phyloP scores from a whole-genome alignment of 768 basidiomycete genomes.

The Obba rivulosa region DNA sequence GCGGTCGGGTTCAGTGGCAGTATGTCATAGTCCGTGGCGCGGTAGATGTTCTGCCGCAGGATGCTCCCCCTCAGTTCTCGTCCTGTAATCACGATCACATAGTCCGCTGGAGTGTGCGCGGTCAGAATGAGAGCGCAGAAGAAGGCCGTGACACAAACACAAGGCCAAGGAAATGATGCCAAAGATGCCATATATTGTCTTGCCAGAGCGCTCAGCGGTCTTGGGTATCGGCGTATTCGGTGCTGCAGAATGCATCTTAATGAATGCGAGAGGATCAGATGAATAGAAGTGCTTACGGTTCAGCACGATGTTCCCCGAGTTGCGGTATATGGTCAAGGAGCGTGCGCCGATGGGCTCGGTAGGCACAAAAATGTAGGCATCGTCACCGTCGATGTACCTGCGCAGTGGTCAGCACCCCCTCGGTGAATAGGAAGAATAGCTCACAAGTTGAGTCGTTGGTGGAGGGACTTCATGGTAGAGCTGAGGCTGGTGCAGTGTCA shows the following conservation, averaged over 20 bases:
- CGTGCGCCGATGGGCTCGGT: constrained; percentile 54
- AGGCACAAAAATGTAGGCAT: constrained; percentile 77
- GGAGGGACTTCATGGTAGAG: constrained; percentile 55
- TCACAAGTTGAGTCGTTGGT: constrained; percentile 71
- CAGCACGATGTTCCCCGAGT: constrained; percentile 70
- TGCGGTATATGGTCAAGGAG: constrained; percentile 65
- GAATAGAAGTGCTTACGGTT: constrained; percentile 43
- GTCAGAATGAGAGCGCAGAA: background rate
- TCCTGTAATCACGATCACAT: constrained; percentile 83
- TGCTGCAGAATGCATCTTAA: constrained; percentile 28
- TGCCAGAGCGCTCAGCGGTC: constrained; percentile 53
- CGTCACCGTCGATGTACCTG: constrained; percentile 66
- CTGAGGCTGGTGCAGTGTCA: constrained; percentile 2
- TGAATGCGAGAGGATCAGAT: background rate
- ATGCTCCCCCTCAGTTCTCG: constrained; percentile 74
- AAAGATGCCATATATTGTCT: constrained; percentile 69
- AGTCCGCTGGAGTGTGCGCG: constrained; percentile 66
- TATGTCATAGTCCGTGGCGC: constrained; percentile 86
- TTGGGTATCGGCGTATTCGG: constrained; percentile 49
- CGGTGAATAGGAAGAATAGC: constrained; percentile 11
- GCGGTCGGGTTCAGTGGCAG: constrained; percentile 77
- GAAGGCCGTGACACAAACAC: constrained; percentile 39
- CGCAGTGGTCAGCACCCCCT: constrained; percentile 3
- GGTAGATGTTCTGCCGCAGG: constrained; percentile 83
- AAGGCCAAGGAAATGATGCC: constrained; percentile 73